Conservation (phyloP, 306 rosid species). For the Cucurbita argyrosperma region DNA sequence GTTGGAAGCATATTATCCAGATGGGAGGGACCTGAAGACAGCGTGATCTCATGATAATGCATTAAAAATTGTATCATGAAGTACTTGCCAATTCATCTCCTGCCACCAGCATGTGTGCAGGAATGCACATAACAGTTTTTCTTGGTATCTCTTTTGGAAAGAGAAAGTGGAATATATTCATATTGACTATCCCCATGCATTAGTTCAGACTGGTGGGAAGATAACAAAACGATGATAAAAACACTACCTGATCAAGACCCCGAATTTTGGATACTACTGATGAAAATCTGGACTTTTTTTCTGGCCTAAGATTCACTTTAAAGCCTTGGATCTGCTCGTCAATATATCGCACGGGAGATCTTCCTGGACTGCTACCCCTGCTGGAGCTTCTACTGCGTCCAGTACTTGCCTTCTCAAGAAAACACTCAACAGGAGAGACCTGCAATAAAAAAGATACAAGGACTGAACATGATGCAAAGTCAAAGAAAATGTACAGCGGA, state of each 20-base stretch:
- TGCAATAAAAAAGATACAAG: slow-evolving; percentile 20
- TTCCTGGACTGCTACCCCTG: slow-evolving; percentile 81
- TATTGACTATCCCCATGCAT: neutral
- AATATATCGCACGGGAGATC: slow-evolving; percentile 65
- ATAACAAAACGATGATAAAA: slow-evolving; percentile 1
- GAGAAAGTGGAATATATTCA: neutral
- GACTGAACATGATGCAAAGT: neutral
- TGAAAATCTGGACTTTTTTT: slow-evolving; percentile 85
- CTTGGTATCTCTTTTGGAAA: neutral
- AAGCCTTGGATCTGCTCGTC: slow-evolving; percentile 82
- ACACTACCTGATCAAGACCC: slow-evolving; percentile 84
- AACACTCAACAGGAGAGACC: slow-evolving; percentile 80
- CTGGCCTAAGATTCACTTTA: slow-evolving; percentile 78
- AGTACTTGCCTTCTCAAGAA: slow-evolving; percentile 65
- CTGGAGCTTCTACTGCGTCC: slow-evolving; percentile 91
- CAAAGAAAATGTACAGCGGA: neutral
- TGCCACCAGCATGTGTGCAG: neutral
- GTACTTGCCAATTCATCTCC: neutral
- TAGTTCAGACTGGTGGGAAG: neutral
- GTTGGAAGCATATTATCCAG: neutral
- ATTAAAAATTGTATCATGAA: neutral
- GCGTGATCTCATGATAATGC: neutral
- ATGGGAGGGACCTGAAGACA: neutral
- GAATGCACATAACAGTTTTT: neutral
- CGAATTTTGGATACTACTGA: slow-evolving; percentile 92